These are phyloP conservation scores for Candida takata DNA, from an alignment of 805 yeast genomes.

Conservation along the genomic window DNA sequence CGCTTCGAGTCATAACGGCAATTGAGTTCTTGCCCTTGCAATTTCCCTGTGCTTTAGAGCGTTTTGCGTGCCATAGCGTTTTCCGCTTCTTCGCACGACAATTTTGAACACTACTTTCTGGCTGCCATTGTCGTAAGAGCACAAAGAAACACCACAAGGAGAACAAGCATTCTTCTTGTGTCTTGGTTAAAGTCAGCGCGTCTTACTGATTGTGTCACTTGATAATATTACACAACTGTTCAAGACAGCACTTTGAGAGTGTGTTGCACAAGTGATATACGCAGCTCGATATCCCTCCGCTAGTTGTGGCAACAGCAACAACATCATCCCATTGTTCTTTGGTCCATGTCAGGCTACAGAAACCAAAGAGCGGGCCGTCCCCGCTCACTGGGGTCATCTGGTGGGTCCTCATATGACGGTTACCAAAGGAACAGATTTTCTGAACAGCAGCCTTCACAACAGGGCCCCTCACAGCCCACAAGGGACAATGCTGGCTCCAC, in stretches of 20 bases:
- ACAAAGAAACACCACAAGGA: too few relatives aligned
- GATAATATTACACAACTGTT: too few relatives aligned
- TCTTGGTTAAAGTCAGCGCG: too few relatives aligned
- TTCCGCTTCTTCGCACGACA: neutral
- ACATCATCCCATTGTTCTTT: too few relatives aligned
- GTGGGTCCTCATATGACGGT: conserved; percentile 1
- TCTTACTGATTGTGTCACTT: too few relatives aligned
- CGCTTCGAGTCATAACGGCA: too few relatives aligned
- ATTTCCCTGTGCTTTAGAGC: neutral
- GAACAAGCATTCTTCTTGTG: too few relatives aligned
- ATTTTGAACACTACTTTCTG: neutral
- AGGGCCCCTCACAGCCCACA: neutral
- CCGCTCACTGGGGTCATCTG: conserved; percentile 5
- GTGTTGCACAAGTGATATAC: too few relatives aligned
- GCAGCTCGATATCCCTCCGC: neutral
- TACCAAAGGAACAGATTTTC: conserved; percentile 5
- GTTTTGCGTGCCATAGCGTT: neutral
- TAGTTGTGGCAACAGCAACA: too few relatives aligned
- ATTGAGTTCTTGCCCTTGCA: neutral
- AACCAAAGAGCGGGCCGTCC: conserved; percentile 12
- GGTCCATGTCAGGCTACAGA: conserved; percentile 14
- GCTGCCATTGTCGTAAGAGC: too few relatives aligned
- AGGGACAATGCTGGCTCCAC: conserved; percentile 6
- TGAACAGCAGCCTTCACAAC: conserved; percentile 1
- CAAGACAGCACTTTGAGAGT: too few relatives aligned